Conservation (phyloP, 2,329 filamentous ascomycete species). For the Triangularia verruculosa region DNA sequence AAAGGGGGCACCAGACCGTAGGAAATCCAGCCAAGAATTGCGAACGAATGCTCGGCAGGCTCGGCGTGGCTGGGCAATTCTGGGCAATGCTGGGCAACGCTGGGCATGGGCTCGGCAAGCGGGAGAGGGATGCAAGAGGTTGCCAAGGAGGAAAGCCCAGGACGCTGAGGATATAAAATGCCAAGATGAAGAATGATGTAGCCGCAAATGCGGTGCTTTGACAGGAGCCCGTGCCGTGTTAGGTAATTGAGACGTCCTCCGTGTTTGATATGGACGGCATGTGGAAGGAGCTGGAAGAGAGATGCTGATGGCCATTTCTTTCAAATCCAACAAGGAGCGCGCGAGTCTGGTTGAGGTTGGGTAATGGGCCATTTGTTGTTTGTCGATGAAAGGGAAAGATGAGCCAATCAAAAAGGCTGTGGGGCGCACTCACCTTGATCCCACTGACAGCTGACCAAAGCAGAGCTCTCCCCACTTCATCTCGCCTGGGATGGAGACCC, state of each 20-base stretch:
- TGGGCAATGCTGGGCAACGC: slow-evolving; percentile 1
- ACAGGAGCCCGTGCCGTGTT: background rate
- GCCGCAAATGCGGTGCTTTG: background rate
- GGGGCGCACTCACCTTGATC: background rate
- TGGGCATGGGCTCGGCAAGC: slow-evolving; percentile 2
- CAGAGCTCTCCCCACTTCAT: background rate
- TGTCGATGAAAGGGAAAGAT: background rate
- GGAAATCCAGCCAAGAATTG: background rate
- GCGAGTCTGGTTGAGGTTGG: background rate
- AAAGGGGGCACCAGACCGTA: background rate
- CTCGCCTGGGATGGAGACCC: background rate
- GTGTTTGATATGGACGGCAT: background rate
- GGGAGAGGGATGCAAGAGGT: background rate
- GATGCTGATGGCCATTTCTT: background rate
- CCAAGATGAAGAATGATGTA: background rate
- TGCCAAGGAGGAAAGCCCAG: background rate
- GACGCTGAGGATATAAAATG: background rate
- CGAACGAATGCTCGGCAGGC: background rate
- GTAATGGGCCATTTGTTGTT: background rate
- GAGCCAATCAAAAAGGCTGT: background rate
- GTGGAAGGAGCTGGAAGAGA: too few species aligned
- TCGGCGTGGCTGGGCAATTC: slow-evolving; percentile 3
- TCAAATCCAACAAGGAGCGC: background rate
- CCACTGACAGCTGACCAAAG: background rate
- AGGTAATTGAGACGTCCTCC: background rate